Evolutionary conservation across 2,329 filamentous ascomycete genomes (phyloP), one percentile per base, ranked within the genome.

Genomic region (Huntiella omanensis): DNA sequence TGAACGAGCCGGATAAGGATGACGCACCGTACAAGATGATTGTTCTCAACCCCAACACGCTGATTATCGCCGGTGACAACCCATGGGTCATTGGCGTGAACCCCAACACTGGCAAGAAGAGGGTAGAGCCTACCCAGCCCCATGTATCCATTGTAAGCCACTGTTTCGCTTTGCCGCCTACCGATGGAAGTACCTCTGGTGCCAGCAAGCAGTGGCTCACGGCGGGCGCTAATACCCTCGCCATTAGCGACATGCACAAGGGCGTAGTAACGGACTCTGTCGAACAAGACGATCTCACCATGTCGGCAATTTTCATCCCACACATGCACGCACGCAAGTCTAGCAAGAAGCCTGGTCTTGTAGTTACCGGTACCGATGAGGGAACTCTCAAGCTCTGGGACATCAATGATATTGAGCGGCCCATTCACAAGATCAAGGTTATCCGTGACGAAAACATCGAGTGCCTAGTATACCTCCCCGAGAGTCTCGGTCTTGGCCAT

Each of bases 121-220:
- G 28, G 15, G 32, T 39, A 1, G 40, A 41, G 17, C 37, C 40
- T 7, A 80, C 88, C 58, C 77, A 77, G 52, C 88, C 88, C 1
- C 91, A 98, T 62, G 77, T 83, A 55, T 88, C 96, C 64, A 95
- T 94, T 61, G 75, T 98, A 46, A 91, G 87, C 32, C 87, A 83
- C 43, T 70, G 98, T 39, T 82, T 83, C 1, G 78, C 87, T 1
- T 72, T 98, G 0, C 86, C 87, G 0, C 73, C 87, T 0, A 80
- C 81, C 2, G 71, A 78, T 28, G 75, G 81, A 47, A 91, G 82
- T 60, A 94, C 85, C 0, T 88, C 81, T 13, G 87, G 87, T 4
- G 88, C 83, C 59, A 77, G 83, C 55, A 94, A 94, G 63, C 88
- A 96, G 63, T 98, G 86, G 82, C 73, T 95, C 45, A 91, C 82